Evolutionary conservation across 768 basidiomycete species (phyloP).

Genomic region (Cystoderma amianthinum): DNA sequence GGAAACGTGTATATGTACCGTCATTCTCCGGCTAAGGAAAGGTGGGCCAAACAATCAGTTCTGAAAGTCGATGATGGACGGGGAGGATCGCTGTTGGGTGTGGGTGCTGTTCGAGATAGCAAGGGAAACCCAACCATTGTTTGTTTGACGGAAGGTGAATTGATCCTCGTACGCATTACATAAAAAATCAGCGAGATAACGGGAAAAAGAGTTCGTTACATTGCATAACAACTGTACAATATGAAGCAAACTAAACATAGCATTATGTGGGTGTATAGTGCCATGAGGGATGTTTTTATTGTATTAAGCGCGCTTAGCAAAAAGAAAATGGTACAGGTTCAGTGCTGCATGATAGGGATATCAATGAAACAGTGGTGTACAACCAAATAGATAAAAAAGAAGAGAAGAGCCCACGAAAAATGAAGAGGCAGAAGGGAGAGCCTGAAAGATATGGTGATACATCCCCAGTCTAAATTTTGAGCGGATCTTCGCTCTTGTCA

Average conservation of each 20-base stretch:
- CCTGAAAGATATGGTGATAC: conserved; percentile 5
- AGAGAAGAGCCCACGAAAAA: conserved; percentile 9
- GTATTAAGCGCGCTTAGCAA: conserved; percentile 2
- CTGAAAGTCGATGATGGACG: conserved; percentile 65
- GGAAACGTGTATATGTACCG: conserved; percentile 89
- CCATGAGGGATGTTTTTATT: background rate
- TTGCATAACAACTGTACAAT: background rate
- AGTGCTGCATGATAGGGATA: conserved; percentile 21
- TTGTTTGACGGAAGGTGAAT: conserved; percentile 71
- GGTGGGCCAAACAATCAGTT: conserved; percentile 75
- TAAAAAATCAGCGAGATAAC: conserved; percentile 6
- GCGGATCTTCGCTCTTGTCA: conserved; percentile 58
- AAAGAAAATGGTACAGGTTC: conserved; percentile 9
- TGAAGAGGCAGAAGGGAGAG: conserved; percentile 3
- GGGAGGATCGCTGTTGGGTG: conserved; percentile 74
- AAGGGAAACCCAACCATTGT: conserved; percentile 37
- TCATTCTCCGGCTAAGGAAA: conserved; percentile 37
- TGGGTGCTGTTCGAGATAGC: conserved; percentile 39
- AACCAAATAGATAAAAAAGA: conserved; percentile 14
- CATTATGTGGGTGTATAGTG: conserved; percentile 2
- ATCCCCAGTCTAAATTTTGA: conserved; percentile 20
- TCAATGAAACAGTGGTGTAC: conserved; percentile 16
- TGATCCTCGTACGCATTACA: conserved; percentile 49
- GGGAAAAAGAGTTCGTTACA: background rate
- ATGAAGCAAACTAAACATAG: background rate